These are phyloP conservation scores for Domatiomyces catenatus DNA, from an alignment of 2,329 filamentous ascomycete species.

Conservation along the genomic window DNA sequence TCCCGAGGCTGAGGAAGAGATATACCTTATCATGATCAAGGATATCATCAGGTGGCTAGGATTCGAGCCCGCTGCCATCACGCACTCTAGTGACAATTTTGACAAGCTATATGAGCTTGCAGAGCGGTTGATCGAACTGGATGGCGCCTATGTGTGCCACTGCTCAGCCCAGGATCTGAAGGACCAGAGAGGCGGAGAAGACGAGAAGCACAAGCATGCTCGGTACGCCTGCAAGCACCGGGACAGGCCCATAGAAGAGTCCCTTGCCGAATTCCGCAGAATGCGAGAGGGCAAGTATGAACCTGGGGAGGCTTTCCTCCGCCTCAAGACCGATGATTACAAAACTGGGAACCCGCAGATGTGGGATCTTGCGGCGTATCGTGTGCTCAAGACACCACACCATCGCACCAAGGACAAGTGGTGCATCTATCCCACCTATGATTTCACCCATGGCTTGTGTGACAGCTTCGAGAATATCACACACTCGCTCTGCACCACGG, in stretches of 20 bases:
- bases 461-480: slow-evolving; percentile 88
- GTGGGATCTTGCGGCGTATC: slow-evolving; percentile 91
- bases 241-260: slow-evolving; percentile 57
- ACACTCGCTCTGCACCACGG: slow-evolving; percentile 82
- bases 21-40: slow-evolving; percentile 76
- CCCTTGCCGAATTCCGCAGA: slow-evolving; percentile 65
- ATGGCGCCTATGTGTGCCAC: slow-evolving; percentile 67
- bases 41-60: slow-evolving; percentile 79
- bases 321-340: slow-evolving; percentile 85
- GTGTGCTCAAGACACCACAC: slow-evolving; percentile 59
- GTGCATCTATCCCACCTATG: slow-evolving; percentile 91
- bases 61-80: slow-evolving; percentile 64
- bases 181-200: slow-evolving; percentile 65
- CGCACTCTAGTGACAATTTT: slow-evolving; percentile 84
- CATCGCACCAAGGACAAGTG: slow-evolving; percentile 68
- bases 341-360: slow-evolving; percentile 77
- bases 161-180: slow-evolving; percentile 67
- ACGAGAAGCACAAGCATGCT: slow-evolving; percentile 44
- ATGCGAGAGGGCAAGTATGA: slow-evolving; percentile 90
- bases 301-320: slow-evolving; percentile 64
- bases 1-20: slow-evolving; percentile 79
- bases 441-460: slow-evolving; percentile 79
- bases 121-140: slow-evolving; percentile 62
- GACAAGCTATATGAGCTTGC: slow-evolving; percentile 74
- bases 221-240: slow-evolving; percentile 72